These are phyloP conservation scores for Sarocladium kiliense DNA, from an alignment of 2,329 filamentous ascomycete genomes.

Conservation along the genomic window DNA sequence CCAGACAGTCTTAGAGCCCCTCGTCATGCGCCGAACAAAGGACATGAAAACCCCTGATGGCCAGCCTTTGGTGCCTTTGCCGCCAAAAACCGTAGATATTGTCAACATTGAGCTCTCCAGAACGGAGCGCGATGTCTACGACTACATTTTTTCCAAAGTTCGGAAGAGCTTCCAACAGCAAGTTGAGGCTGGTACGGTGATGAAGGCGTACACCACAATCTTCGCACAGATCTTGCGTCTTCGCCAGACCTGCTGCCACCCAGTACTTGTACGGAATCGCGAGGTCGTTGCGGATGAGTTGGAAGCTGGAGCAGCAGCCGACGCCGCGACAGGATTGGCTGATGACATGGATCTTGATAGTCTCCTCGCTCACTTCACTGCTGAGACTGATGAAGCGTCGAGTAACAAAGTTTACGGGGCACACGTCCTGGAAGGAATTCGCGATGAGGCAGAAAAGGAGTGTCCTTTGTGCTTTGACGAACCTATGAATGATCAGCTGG, in stretches of 20 bases:
- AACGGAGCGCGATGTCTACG: constrained; percentile 84
- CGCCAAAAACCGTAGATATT: constrained; percentile 75
- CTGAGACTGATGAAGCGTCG: constrained; percentile 56
- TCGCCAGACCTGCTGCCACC: constrained; percentile 91
- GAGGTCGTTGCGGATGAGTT: constrained; percentile 83
- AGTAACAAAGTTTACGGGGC: constrained; percentile 67
- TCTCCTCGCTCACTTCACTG: constrained; percentile 79
- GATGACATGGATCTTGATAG: constrained; percentile 95
- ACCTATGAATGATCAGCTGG: constrained; percentile 89
- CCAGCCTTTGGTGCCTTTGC: constrained; percentile 68
- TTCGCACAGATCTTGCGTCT: constrained; percentile 94
- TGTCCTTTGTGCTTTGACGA: constrained; percentile 95
- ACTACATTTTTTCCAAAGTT: constrained; percentile 78
- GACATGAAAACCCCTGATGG: constrained; percentile 96
- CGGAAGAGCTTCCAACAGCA: constrained; percentile 83
- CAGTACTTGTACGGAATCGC: constrained; percentile 79
- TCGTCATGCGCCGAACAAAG: constrained; percentile 94
- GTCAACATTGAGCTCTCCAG: constrained; percentile 82
- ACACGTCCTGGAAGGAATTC: constrained; percentile 84
- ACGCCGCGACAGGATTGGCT: constrained; percentile 73
- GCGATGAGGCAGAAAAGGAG: constrained; percentile 81
- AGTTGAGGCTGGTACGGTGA: constrained; percentile 82
- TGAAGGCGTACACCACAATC: constrained; percentile 95
- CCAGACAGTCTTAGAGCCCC: constrained; percentile 89
- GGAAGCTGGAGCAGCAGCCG: constrained; percentile 67